These are phyloP conservation scores for Corymbia maculata DNA, from an alignment of 345 rosid species.

Conservation along the genomic window DNA sequence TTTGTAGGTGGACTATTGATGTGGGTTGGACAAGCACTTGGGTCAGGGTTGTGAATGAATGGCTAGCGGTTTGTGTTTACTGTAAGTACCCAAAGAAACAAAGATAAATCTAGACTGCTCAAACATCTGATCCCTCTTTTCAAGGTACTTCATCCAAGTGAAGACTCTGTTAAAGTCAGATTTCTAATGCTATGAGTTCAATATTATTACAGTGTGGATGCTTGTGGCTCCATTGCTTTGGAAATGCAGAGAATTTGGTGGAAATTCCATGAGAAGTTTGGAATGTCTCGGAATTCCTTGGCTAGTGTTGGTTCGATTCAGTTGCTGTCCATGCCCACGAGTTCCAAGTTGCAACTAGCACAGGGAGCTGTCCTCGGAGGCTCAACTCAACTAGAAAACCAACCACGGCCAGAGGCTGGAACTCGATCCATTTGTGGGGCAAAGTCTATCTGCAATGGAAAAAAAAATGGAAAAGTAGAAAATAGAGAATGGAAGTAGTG, in stretches of 20 bases:
- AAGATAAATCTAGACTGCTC: background rate
- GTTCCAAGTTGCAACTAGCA: background rate
- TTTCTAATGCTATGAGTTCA: background rate
- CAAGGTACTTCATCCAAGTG: background rate
- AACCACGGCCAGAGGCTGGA: accelerated
- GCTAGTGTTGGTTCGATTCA: background rate
- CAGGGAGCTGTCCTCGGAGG: background rate
- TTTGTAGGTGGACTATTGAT: conserved; percentile 83
- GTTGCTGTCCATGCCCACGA: background rate
- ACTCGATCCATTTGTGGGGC: background rate
- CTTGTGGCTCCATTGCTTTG: background rate
- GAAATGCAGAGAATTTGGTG: background rate
- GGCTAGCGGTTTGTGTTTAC: conserved; percentile 95
- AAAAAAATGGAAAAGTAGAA: background rate
- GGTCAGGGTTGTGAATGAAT: conserved; percentile 79
- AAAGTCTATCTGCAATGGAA: background rate
- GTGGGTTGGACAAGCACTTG: conserved; percentile 99
- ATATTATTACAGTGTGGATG: background rate
- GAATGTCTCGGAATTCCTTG: background rate
- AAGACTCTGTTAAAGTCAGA: background rate
- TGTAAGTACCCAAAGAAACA: conserved; percentile 27
- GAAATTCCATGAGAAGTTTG: background rate
- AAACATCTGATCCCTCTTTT: background rate
- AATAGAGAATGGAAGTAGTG: background rate
- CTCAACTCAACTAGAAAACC: background rate